phyloP scores from a whole-genome alignment of 1,284 basidiomycete genomes.

The Papiliotrema laurentii region DNA sequence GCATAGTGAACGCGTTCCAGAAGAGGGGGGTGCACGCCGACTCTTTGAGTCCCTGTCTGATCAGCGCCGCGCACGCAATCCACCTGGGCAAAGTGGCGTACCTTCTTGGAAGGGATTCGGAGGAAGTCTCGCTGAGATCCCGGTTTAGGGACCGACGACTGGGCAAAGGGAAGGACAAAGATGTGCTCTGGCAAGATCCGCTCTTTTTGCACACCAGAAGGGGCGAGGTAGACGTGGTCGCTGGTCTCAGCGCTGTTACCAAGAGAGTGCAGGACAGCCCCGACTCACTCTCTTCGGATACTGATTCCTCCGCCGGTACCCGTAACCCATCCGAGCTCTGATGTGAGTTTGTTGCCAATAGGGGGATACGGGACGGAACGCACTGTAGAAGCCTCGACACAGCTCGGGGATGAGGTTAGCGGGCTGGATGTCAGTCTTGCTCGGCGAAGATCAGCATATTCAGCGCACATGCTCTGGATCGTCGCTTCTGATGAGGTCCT shows the following conservation, averaged over 20 bases:
- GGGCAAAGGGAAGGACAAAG: constrained; percentile 76
- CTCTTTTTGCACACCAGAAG: constrained; percentile 80
- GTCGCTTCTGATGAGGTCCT: constrained; percentile 44
- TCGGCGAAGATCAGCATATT: background rate
- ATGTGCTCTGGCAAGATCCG: constrained; percentile 72
- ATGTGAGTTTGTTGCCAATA: constrained; percentile 26
- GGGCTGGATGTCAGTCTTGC: constrained; percentile 53
- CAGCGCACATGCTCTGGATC: constrained; percentile 51
- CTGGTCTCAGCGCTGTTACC: constrained; percentile 26
- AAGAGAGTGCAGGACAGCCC: background rate
- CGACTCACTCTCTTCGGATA: constrained; percentile 62
- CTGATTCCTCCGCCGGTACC: constrained; percentile 60
- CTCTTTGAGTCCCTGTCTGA: constrained; percentile 57
- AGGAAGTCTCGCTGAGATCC: constrained; percentile 67
- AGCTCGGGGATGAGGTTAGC: constrained; percentile 76
- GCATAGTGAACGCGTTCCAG: constrained; percentile 78
- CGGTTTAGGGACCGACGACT: constrained; percentile 56
- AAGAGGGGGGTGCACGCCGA: constrained; percentile 83
- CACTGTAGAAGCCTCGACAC: constrained; percentile 54
- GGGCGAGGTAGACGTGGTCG: constrained; percentile 75
- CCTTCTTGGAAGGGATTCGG: constrained; percentile 60
- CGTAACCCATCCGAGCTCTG: constrained; percentile 60
- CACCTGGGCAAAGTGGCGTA: constrained; percentile 9
- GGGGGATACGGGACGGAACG: constrained; percentile 2
- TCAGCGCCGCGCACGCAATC: constrained; percentile 1